Evolutionary conservation across 352 stramenopile genomes (phyloP).

Genomic region (Pythium guiyangense): DNA sequence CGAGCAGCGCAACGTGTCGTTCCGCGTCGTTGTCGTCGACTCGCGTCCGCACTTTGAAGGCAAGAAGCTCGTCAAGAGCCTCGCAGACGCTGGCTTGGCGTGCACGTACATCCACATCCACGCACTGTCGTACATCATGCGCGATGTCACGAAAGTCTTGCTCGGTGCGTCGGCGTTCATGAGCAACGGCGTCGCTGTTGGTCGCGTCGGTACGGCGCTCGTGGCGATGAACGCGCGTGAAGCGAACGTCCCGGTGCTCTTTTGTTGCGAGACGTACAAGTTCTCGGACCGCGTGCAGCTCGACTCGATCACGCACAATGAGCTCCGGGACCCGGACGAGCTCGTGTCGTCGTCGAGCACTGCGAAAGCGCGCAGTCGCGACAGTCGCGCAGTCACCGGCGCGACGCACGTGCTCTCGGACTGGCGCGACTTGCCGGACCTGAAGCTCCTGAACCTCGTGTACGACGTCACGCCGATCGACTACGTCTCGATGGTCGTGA

Average conservation of each 20-base stretch:
- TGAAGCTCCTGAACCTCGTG: constrained; percentile 85
- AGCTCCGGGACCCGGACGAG: constrained; percentile 94
- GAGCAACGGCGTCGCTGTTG: constrained; percentile 93
- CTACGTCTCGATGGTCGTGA: constrained; percentile 96
- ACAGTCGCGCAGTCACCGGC: constrained; percentile 3
- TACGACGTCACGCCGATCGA: constrained; percentile 97
- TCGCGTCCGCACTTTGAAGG: constrained; percentile 85
- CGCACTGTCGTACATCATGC: constrained; percentile 94
- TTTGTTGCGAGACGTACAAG: constrained; percentile 99
- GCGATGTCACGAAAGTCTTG: constrained; percentile 95
- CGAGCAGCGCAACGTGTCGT: constrained; percentile 30
- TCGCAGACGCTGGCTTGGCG: constrained; percentile 66
- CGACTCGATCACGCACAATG: constrained; percentile 97
- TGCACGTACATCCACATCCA: constrained; percentile 95
- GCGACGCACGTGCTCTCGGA: constrained; percentile 70
- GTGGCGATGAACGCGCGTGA: constrained; percentile 91
- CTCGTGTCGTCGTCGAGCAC: constrained; percentile 60
- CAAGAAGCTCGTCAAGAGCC: constrained; percentile 67
- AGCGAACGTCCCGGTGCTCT: constrained; percentile 94
- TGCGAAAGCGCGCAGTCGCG: constrained; percentile 38
- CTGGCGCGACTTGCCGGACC: constrained; percentile 67
- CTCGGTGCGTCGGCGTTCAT: constrained; percentile 93
- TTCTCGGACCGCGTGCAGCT: constrained; percentile 95
- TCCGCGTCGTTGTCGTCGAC: constrained; percentile 95
- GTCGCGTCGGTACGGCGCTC: constrained; percentile 88